Evolutionary conservation across 208 protist species (phyloP).

Genomic region (Kentomonas sorsogonicus): DNA sequence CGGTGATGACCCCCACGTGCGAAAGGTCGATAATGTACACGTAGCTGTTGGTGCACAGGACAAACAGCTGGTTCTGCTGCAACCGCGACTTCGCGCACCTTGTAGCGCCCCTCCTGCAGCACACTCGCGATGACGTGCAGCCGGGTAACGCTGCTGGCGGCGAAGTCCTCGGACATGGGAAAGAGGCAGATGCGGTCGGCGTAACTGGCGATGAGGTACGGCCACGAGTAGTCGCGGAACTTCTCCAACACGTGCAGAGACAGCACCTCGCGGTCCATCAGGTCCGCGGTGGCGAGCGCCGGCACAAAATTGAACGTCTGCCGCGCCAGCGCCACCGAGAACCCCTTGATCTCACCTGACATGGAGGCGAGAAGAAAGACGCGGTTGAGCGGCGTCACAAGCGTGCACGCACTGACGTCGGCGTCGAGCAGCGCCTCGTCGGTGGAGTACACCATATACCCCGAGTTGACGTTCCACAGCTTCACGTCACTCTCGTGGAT

Average conservation of each 20-base stretch:
- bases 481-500: slow-evolving; percentile 37
- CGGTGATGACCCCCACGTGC: slow-evolving; percentile 9
- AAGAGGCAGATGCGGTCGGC: slow-evolving; percentile 17
- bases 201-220: slow-evolving; percentile 35
- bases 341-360: slow-evolving; percentile 35
- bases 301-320: slow-evolving; percentile 25
- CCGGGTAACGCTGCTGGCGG: slow-evolving; percentile 13
- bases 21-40: slow-evolving; percentile 23
- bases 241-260: slow-evolving; percentile 27
- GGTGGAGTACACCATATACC: slow-evolving; percentile 26
- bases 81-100: no score
- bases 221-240: slow-evolving; percentile 22
- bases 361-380: slow-evolving; percentile 42
- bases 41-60: slow-evolving; percentile 18
- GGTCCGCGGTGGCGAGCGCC: slow-evolving; percentile 10
- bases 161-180: slow-evolving; percentile 17
- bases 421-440: slow-evolving; percentile 17
- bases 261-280: slow-evolving; percentile 23
- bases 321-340: slow-evolving; percentile 33
- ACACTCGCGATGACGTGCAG: slow-evolving; percentile 17
- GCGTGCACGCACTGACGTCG: slow-evolving; percentile 33
- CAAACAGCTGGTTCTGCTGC: no score
- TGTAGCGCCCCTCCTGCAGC: slow-evolving; percentile 12
- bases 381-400: slow-evolving; percentile 31
- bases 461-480: slow-evolving; percentile 29